phyloP scores from a whole-genome alignment of 1,284 basidiomycete species.

The Meira nashicola region DNA sequence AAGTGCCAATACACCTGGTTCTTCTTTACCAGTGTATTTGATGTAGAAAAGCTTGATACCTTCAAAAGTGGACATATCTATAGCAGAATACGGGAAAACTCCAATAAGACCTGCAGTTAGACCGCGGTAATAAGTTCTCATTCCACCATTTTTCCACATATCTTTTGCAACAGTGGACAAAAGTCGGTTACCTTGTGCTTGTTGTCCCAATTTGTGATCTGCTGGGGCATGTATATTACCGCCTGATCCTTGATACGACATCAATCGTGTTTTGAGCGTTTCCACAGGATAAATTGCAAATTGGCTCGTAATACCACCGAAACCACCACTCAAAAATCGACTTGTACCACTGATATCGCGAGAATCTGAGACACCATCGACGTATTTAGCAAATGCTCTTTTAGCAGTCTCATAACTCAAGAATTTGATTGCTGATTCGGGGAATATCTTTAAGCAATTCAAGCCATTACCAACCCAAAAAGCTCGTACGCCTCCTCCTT shows the following conservation, averaged over 20 bases:
- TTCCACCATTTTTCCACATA: slow-evolving; percentile 73
- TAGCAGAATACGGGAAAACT: slow-evolving; percentile 56
- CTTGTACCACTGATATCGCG: slow-evolving; percentile 84
- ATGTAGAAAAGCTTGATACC: slow-evolving; percentile 55
- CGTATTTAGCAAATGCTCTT: slow-evolving; percentile 85
- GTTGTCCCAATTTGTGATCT: no score
- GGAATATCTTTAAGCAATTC: slow-evolving; percentile 80
- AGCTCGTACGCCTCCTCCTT: slow-evolving; percentile 72
- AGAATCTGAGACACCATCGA: slow-evolving; percentile 82
- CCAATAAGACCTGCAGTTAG: slow-evolving; percentile 61
- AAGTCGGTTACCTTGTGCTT: slow-evolving; percentile 60
- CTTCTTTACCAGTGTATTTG: slow-evolving; percentile 53
- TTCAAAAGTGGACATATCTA: slow-evolving; percentile 55
- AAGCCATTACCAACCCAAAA: slow-evolving; percentile 78
- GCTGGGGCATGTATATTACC: neutral
- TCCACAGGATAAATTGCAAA: slow-evolving; percentile 57
- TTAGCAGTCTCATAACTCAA: slow-evolving; percentile 93
- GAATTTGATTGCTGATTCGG: slow-evolving; percentile 98
- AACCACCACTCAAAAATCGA: slow-evolving; percentile 88
- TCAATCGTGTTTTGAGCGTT: slow-evolving; percentile 55
- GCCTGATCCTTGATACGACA: slow-evolving; percentile 65
- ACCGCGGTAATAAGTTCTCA: slow-evolving; percentile 84
- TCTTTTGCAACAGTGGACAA: slow-evolving; percentile 62
- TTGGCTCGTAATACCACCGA: slow-evolving; percentile 91
- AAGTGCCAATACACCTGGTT: slow-evolving; percentile 53